A percentile compares a stretch with the other conserved stretches of the same genome.
Evolutionary conservation across 345 rosid genomes (phyloP).

Genomic region (Rhizophora mangle): DNA sequence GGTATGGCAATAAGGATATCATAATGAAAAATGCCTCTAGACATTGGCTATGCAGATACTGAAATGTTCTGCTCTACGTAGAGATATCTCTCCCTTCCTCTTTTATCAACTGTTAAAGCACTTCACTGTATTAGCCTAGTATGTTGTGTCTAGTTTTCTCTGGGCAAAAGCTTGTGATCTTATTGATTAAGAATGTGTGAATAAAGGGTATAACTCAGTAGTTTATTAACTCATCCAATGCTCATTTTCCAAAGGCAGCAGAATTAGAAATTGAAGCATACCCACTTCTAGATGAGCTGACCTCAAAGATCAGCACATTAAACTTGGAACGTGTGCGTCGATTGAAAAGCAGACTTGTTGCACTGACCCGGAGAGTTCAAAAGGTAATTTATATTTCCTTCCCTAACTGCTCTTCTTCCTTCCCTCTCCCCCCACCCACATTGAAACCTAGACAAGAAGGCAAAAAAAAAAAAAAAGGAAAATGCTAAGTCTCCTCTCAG

Average conservation of each 20-base stretch:
- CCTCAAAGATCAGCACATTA: conserved; percentile 93
- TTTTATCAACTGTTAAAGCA: neutral
- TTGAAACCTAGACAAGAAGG: too few relatives aligned
- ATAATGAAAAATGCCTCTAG: too few relatives aligned
- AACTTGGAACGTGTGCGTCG: conserved; percentile 94
- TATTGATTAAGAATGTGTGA: too few relatives aligned
- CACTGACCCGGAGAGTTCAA: conserved; percentile 90
- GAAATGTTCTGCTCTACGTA: too few relatives aligned
- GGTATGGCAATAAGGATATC: too few relatives aligned
- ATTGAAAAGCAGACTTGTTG: conserved; percentile 95
- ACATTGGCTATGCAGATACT: too few relatives aligned
- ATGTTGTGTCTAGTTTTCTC: neutral
- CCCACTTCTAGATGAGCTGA: conserved; percentile 90
- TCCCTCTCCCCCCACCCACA: too few relatives aligned
- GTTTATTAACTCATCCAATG: conserved; percentile 21
- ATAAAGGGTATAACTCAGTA: conserved; percentile 10
- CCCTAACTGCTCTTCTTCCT: too few relatives aligned
- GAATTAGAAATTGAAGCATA: conserved; percentile 99
- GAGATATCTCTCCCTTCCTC: too few relatives aligned
- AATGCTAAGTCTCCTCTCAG: neutral
- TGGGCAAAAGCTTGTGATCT: neutral
- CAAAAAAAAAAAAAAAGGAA: too few relatives aligned
- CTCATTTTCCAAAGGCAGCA: conserved; percentile 63
- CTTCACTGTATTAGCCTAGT: neutral
- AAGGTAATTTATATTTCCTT: conserved; percentile 42